Evolutionary conservation across 495 filamentous ascomycete genomes (phyloP), one percentile per base, ranked within the genome.

Genomic region (Annulohypoxylon nitens): DNA sequence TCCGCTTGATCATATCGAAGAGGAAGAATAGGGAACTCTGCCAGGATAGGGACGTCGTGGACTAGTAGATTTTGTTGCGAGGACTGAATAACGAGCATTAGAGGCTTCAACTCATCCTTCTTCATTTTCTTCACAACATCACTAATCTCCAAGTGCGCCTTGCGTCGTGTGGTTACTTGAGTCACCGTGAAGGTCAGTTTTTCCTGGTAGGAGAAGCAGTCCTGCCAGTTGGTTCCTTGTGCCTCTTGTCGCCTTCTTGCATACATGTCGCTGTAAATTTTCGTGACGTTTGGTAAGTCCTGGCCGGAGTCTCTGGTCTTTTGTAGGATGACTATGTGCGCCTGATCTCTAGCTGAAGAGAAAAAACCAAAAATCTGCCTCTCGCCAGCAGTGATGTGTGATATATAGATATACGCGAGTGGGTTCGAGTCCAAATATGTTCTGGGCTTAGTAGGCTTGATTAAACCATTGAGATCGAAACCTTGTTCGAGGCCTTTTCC

Each of bases 291-390:
- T 1, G 96, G 97, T 37, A 98, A 81, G 18, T 92, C 91, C 72
- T 94, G 90, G 2, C 81, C 84, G n/a, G 88, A 84, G 72, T 96
- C 93, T 67, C 89, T 90, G 14, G 86, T 87, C 72, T 88, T 92
- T 76, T 96, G 93, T 33, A 97, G 88, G 14, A 98, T 90, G 59
- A 98, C 84, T 58, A 99, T 87, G 69, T 97, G 87, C 1, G 95
- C 95, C 73, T 93, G 88, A 57, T 91, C 88, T 69, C 89, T 90
- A 1, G 88, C 84, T 2, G 94, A 94, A 2, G 97, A 98, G 81
- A 98, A 97, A 0, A 98, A 76, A 4, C 92, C 95, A 84, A 97
- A 98, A 66, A 98, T 90, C 76, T 99, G 95, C 45, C 93, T 86
- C 45, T 98, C 95, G 0, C 95, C 94, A 34, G 93, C 90, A 62